phyloP scores from a whole-genome alignment of 352 stramenopile genomes.

The Globisporangium perplexum region DNA sequence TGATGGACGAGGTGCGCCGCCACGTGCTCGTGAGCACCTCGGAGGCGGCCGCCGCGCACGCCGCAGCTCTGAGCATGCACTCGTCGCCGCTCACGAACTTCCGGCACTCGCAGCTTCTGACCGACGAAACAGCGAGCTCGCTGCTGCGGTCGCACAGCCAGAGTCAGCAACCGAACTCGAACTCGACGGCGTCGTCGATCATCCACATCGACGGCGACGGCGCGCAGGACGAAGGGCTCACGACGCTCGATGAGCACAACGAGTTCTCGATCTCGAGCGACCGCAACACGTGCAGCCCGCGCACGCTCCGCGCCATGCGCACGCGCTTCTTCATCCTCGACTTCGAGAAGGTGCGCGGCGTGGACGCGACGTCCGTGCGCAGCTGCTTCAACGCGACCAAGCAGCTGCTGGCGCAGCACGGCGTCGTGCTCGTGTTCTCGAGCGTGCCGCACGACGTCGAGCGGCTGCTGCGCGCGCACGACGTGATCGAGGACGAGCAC shows the following conservation, averaged over 20 bases:
- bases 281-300: constrained; percentile 12
- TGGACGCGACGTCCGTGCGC: constrained; percentile 86
- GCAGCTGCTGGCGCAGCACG: constrained; percentile 71
- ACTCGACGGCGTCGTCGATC: not conserved
- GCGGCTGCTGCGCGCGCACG: constrained; percentile 65
- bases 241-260: constrained; percentile 43
- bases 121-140: not conserved
- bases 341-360: constrained; percentile 85
- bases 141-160: not conserved
- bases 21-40: constrained; percentile 62
- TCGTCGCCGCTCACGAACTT: constrained; percentile 9
- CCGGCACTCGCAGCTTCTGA: constrained; percentile 5
- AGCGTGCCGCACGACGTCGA: constrained; percentile 67
- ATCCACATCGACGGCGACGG: constrained; percentile 1
- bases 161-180: not conserved
- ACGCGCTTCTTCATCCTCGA: constrained; percentile 87
- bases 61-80: constrained; percentile 4
- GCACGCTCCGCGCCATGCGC: constrained; percentile 54
- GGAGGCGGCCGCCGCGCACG: constrained; percentile 11
- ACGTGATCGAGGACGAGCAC: constrained; percentile 72
- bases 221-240: constrained; percentile 38
- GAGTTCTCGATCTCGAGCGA: constrained; percentile 29
- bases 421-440: constrained; percentile 69
- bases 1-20: constrained; percentile 84
- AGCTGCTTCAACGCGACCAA: constrained; percentile 86